Conservation (phyloP, 495 filamentous ascomycete genomes). For the Monascus purpureus region DNA sequence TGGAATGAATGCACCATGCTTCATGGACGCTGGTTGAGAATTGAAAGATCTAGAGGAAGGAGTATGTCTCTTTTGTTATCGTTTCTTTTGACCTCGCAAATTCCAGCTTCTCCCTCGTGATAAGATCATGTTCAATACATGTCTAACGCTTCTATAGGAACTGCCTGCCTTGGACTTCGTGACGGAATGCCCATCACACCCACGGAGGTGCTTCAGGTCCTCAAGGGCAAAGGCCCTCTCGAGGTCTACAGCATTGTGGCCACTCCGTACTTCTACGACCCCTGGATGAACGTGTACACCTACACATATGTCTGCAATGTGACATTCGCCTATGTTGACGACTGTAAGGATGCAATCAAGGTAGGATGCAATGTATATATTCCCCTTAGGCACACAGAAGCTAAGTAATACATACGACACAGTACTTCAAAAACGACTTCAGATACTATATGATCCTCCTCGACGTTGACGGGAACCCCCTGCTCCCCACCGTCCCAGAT, state of each 20-base stretch:
- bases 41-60: constrained; percentile 1
- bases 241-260: neutral
- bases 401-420: too few relatives aligned
- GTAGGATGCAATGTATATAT: neutral
- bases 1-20: neutral
- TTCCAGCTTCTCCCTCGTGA: neutral
- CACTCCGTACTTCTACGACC: neutral
- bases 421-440: neutral
- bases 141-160: too few relatives aligned
- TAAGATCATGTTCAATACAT: too few relatives aligned
- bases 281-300: neutral
- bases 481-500: neutral
- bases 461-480: neutral
- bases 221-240: neutral
- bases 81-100: neutral
- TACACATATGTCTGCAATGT: neutral
- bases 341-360: constrained; percentile 1
- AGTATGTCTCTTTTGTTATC: neutral
- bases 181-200: neutral
- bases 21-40: neutral
- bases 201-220: neutral
- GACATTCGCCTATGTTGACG: constrained; percentile 2
- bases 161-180: neutral
- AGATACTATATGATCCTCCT: neutral
- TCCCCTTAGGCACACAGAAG: too few relatives aligned